Evolutionary conservation across 2,329 filamentous ascomycete genomes (phyloP), one percentile per base, ranked within the genome.

Genomic region (Claviceps sp.): DNA sequence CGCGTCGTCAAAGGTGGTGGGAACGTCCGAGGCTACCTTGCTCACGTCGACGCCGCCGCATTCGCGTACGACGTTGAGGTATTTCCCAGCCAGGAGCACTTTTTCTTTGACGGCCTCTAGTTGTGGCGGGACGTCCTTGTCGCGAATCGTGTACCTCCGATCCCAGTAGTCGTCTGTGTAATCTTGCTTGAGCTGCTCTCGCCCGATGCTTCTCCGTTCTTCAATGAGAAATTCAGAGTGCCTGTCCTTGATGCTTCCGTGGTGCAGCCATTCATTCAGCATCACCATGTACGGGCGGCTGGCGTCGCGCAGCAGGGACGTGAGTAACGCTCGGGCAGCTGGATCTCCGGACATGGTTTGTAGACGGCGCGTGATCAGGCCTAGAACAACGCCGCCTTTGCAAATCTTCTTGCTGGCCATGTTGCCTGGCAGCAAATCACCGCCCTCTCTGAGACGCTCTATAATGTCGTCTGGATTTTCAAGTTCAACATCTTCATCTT

Each of bases 101-200:
- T 96, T 96, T 59, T 95, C 90, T 64, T 93, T 93, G 58, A 97
- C 85, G 30, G 80, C 82, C 64, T 93, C 86, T 4, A 98, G 78
- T 64, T 98, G 93, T 8, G 91, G 90, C 3, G 93, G 93, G 1
- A 97, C 84, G 55, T 95, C 87, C 48, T 88, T 82, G 55, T 95
- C 89, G 54, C 93, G 84, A 56, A 98, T 85, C 4, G 93, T 97
- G 64, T 98, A 98, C 56, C 93, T 80, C 63, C 95, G 89, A 66
- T 98, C 93, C 93, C 93, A 98, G 67, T 98, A 98, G 63, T 98
- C 93, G 65, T 98, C 93, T 0, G 91, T 98, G 62, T 97, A 98
- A 66, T 98, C 93, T 64, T 95, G 85, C 63, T 97, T 89, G 2
- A 98, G 73, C 54, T 87, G 80, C 65, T 97, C 93, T 42, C 93